Evolutionary conservation across 1,139 yeast species (phyloP).

Genomic region (Blastobotrys illinoisensis): DNA sequence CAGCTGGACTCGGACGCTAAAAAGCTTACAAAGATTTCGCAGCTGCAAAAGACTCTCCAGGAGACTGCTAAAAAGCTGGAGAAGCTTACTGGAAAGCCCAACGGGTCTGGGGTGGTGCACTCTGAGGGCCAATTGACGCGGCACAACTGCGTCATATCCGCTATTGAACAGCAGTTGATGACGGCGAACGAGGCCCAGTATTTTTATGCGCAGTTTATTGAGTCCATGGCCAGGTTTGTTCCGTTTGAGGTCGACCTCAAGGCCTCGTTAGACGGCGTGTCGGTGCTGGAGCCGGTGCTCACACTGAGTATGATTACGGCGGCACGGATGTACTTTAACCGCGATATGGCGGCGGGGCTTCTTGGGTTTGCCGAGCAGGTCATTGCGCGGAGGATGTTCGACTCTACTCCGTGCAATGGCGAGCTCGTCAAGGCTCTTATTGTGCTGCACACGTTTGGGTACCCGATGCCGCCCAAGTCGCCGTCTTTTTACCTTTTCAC

Average conservation of each 20-base stretch:
- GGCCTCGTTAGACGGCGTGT: conserved; percentile 2
- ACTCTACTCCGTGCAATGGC: conserved; percentile 4
- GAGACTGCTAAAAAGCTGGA: background rate
- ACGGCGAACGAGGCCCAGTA: conserved; percentile 29
- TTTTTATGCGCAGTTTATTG: conserved; percentile 37
- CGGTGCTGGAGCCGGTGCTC: conserved; percentile 6
- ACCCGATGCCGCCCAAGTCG: conserved; percentile 5
- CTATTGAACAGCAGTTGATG: conserved; percentile 34
- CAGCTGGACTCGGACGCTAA: background rate
- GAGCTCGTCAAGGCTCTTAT: conserved; percentile 4
- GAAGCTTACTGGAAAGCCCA: background rate
- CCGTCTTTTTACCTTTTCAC: conserved; percentile 5
- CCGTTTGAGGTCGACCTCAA: conserved; percentile 5
- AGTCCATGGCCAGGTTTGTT: conserved; percentile 34
- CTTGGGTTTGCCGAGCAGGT: conserved; percentile 7
- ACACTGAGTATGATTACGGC: conserved; percentile 5
- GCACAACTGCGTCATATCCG: conserved; percentile 39
- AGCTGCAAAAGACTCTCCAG: background rate
- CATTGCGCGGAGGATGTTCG: conserved; percentile 5
- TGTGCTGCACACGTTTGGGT: conserved; percentile 4
- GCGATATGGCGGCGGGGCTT: background rate
- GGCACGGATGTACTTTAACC: conserved; percentile 3
- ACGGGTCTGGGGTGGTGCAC: background rate
- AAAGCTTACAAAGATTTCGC: background rate
- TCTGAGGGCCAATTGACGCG: background rate